A percentile compares a stretch with the other conserved stretches of the same genome.
These are phyloP conservation scores for Postia placenta DNA, from an alignment of 768 basidiomycete species.

Conservation along the genomic window DNA sequence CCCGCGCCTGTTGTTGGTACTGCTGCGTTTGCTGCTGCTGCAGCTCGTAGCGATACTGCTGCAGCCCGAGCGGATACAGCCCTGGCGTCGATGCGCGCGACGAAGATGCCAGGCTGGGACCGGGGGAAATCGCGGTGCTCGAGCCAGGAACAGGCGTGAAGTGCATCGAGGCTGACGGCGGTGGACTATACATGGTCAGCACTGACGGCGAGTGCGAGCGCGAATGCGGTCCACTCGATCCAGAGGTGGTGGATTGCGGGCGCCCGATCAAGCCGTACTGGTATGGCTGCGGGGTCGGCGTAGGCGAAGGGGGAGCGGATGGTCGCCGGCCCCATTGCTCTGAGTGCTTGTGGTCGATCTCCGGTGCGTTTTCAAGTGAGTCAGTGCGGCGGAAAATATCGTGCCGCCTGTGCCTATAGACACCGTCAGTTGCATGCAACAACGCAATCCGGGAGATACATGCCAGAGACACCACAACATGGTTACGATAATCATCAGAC, in stretches of 20 bases:
- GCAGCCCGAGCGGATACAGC: not conserved
- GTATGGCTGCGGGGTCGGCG: constrained; percentile 43
- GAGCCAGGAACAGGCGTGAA: constrained; percentile 1
- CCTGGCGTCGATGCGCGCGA: constrained; percentile 14
- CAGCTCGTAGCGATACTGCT: constrained; percentile 1
- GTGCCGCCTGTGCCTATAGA: constrained; percentile 36
- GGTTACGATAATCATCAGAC: constrained; percentile 37
- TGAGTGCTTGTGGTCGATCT: constrained; percentile 5
- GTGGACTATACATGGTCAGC: constrained; percentile 6
- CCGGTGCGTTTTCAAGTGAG: not conserved
- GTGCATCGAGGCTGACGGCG: constrained; percentile 2
- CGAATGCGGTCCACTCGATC: constrained; percentile 8
- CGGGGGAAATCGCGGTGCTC: constrained; percentile 6
- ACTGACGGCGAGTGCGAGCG: constrained; percentile 9
- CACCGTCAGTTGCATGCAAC: not conserved
- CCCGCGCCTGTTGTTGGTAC: constrained; percentile 4
- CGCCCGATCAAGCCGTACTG: constrained; percentile 56
- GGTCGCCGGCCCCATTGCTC: not conserved
- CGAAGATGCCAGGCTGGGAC: constrained; percentile 6
- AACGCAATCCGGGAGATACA: constrained; percentile 9
- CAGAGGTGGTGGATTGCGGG: constrained; percentile 6
- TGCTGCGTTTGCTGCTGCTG: constrained; percentile 2
- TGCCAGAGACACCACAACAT: constrained; percentile 49
- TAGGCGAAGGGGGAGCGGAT: not conserved
- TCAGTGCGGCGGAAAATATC: constrained; percentile 10